These are phyloP conservation scores for Cyathus striatus DNA, from an alignment of 768 basidiomycete species.

Conservation along the genomic window DNA sequence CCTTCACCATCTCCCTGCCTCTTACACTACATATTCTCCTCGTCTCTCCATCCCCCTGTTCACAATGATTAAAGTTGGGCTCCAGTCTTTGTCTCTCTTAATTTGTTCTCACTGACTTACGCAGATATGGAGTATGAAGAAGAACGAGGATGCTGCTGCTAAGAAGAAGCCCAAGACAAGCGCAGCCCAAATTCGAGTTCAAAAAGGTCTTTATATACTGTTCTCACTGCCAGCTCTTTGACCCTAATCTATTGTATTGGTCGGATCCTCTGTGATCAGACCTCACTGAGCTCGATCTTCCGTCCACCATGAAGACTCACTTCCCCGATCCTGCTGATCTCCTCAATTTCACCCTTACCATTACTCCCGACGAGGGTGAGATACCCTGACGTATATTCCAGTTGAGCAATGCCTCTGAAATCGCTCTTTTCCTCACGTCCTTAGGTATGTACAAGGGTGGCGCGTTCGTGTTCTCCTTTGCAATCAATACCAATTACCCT, in stretches of 20 bases:
- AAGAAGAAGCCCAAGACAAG: slow-evolving; percentile 99
- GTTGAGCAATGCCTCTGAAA: no score
- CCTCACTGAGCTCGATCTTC: slow-evolving; percentile 93
- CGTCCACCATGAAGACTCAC: slow-evolving; percentile 91
- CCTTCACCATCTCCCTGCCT: no score
- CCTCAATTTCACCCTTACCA: slow-evolving; percentile 93
- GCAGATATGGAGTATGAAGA: slow-evolving; percentile 99
- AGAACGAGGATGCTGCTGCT: slow-evolving; percentile 94
- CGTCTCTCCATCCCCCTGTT: no score
- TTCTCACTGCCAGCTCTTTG: slow-evolving; percentile 1
- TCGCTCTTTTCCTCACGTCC: no score
- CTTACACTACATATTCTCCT: no score
- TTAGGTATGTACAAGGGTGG: slow-evolving; percentile 98
- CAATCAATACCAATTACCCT: slow-evolving; percentile 96
- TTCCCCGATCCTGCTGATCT: slow-evolving; percentile 93
- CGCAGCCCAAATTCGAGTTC: slow-evolving; percentile 97
- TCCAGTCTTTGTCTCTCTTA: background rate
- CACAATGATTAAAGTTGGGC: slow-evolving; percentile 44
- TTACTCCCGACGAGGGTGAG: slow-evolving; percentile 94
- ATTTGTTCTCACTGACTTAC: background rate
- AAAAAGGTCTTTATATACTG: slow-evolving; percentile 72
- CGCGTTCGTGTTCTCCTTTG: slow-evolving; percentile 88
- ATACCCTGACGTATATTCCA: no score
- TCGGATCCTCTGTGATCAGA: no score
- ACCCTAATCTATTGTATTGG: no score